A percentile compares a stretch with the other conserved stretches of the same genome.
phyloP scores from a whole-genome alignment of 495 filamentous ascomycete species.

The Paragyromitra xinjiangensis region DNA sequence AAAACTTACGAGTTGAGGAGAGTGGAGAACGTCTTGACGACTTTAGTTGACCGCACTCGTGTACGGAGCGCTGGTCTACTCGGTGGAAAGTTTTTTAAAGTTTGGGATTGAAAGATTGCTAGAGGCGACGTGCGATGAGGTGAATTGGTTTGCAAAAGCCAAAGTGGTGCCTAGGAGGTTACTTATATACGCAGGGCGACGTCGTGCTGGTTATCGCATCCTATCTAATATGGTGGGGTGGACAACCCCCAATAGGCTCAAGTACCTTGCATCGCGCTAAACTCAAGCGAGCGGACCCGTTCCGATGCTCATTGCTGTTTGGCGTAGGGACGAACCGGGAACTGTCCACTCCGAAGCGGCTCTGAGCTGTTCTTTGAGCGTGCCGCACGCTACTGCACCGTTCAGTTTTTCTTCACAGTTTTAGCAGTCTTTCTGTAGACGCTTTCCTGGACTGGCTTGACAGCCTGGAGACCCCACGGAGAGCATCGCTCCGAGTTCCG shows the following conservation, averaged over 20 bases:
- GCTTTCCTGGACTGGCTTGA: constrained; percentile 2
- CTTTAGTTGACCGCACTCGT: constrained; percentile 66
- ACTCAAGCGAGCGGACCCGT: constrained; percentile 37
- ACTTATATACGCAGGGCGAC: constrained; percentile 42
- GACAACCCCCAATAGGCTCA: constrained; percentile 35
- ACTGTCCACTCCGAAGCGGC: constrained; percentile 41
- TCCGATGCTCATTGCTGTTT: constrained; percentile 46
- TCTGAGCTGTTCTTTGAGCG: constrained; percentile 44
- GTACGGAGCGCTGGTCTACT: constrained; percentile 63
- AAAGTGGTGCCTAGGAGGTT: constrained; percentile 45
- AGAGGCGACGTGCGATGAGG: constrained; percentile 29
- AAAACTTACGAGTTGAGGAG: constrained; percentile 83
- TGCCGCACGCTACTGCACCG: constrained; percentile 46
- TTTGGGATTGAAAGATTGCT: constrained; percentile 23
- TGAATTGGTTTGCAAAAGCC: constrained; percentile 29
- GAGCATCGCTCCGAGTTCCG: constrained; percentile 9
- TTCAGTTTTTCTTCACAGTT: constrained; percentile 10
- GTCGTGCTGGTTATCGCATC: constrained; percentile 31
- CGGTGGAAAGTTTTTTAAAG: constrained; percentile 32
- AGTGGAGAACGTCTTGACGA: constrained; percentile 90
- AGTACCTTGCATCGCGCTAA: constrained; percentile 43
- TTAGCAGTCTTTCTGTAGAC: constrained; percentile 28
- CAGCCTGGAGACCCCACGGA: background rate
- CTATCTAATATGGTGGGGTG: constrained; percentile 47
- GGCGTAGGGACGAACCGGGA: constrained; percentile 31